phyloP scores from a whole-genome alignment of 139 green algal species.

The Eudorina sp. region DNA sequence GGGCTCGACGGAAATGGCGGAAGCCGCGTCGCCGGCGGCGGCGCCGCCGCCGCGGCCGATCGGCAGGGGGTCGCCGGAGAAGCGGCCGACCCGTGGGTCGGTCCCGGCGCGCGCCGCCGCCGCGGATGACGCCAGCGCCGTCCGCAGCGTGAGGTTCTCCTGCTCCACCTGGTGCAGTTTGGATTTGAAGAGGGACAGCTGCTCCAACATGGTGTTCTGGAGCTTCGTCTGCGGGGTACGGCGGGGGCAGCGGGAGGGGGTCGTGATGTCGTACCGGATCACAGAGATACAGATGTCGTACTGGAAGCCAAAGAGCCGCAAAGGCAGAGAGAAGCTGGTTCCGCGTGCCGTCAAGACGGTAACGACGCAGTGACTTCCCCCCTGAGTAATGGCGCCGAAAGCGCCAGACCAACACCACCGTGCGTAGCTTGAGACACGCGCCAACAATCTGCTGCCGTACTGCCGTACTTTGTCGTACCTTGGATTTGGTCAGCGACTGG shows the following conservation, averaged over 20 bases:
- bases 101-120: neutral
- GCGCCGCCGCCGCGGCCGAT: neutral
- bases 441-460: too few species aligned
- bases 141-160: slow-evolving; percentile 34
- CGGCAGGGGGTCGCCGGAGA: neutral
- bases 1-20: neutral
- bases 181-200: slow-evolving; percentile 44
- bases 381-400: too few species aligned
- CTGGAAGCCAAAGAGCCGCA: too few species aligned
- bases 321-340: too few species aligned
- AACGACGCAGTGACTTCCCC: too few species aligned
- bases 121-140: neutral
- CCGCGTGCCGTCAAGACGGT: too few species aligned
- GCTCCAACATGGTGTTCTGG: slow-evolving; percentile 49
- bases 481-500: slow-evolving; percentile 7
- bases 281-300: too few species aligned
- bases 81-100: neutral
- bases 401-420: too few species aligned
- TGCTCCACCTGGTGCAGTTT: slow-evolving; percentile 44
- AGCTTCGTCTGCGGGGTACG: slow-evolving; percentile 29
- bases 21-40: neutral
- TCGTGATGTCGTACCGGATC: too few species aligned
- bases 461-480: slow-evolving; percentile 27
- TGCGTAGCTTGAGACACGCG: too few species aligned
- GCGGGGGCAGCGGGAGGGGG: too few species aligned